Base-by-base conservation (phyloP, 352 stramenopile species). In the Globisporangium emineosum region DNA sequence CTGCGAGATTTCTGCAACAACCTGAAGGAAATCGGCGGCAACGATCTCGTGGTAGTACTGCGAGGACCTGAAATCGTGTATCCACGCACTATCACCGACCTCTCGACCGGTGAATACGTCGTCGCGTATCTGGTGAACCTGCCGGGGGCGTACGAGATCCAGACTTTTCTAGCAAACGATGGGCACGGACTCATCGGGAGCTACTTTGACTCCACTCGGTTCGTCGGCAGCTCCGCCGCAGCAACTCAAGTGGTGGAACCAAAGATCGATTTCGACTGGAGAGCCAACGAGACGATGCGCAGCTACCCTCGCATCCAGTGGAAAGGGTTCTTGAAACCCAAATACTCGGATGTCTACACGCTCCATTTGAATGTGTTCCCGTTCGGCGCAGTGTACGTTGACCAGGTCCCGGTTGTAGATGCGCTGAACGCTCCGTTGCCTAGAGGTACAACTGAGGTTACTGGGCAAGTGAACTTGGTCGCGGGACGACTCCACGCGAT, bases 1-100 rank as follows among this genome's bases (percentile, higher is more conserved):
- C 59, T 82, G n/a, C 69, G 65, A 4, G 80, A 86, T 62, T 63
- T 66, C 13, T 86, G 78, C 60, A 72, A 64, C 42, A 88, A 88
- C 53, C 45, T 73, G 17, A 61, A 81, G 15, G 64, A 66, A 43
- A 71, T 57, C 5, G 78, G 74, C 7, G 78, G 75, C 0, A 68
- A 87, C 35, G 50, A 73, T 17, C 53, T 88, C 54, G 53, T 73
- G 50, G 75, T 78, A 6, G 58, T 69, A 9, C 50, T 86, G 5
- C 49, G 66, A 12, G 78, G 76, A 9, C 72, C 74, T 7, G 68
- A 72, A 12, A 65, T 56, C 32, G 69, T 77, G n/a, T 57, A 60
- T 4, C 55, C 53, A 9, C 64, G 55, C 3, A 71, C 56, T 6
- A 61, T 87, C 19, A 67, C 66, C 2, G 71, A 87, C 50, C 56